phyloP scores from a whole-genome alignment of 352 stramenopile genomes.

The Halophytophthora polymorphica region DNA sequence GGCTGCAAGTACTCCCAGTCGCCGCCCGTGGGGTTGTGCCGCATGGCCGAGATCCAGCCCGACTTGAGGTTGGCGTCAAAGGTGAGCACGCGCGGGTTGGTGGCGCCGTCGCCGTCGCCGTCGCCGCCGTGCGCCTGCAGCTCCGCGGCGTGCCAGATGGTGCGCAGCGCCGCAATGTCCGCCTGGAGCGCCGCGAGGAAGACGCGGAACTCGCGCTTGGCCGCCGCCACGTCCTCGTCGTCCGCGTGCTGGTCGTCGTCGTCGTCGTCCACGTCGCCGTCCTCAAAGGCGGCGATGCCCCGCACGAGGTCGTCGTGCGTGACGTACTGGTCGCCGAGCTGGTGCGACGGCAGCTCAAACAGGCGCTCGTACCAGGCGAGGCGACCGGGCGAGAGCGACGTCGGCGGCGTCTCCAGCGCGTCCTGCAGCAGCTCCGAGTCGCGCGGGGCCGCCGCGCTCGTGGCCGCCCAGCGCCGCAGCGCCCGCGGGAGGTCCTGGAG shows the following conservation, averaged over 20 bases:
- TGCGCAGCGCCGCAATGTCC: constrained; percentile 53
- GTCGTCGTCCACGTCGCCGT: constrained; percentile 15
- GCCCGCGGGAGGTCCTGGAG: constrained; percentile 43
- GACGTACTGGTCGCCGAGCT: constrained; percentile 43
- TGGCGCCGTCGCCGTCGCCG: constrained; percentile 22
- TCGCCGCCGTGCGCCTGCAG: constrained; percentile 44
- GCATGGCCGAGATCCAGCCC: constrained; percentile 71
- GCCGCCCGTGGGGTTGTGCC: constrained; percentile 58
- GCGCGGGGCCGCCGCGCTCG: constrained; percentile 8
- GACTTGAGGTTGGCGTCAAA: constrained; percentile 75
- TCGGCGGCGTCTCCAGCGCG: background rate
- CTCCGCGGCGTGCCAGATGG: constrained; percentile 67
- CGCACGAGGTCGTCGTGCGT: constrained; percentile 72
- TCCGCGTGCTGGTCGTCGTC: constrained; percentile 19
- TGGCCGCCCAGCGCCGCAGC: constrained; percentile 39
- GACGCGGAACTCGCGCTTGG: constrained; percentile 34
- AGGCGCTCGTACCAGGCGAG: constrained; percentile 40
- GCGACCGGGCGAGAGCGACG: constrained; percentile 13
- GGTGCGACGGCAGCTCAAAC: constrained; percentile 41
- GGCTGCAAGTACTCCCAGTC: constrained; percentile 56
- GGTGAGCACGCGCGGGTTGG: constrained; percentile 39
- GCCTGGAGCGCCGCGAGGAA: constrained; percentile 47
- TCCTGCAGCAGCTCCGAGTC: constrained; percentile 6
- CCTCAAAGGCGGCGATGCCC: constrained; percentile 41
- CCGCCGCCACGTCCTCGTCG: constrained; percentile 12